Conservation (phyloP, 352 stramenopile genomes). For the Lagenidium sp. region DNA sequence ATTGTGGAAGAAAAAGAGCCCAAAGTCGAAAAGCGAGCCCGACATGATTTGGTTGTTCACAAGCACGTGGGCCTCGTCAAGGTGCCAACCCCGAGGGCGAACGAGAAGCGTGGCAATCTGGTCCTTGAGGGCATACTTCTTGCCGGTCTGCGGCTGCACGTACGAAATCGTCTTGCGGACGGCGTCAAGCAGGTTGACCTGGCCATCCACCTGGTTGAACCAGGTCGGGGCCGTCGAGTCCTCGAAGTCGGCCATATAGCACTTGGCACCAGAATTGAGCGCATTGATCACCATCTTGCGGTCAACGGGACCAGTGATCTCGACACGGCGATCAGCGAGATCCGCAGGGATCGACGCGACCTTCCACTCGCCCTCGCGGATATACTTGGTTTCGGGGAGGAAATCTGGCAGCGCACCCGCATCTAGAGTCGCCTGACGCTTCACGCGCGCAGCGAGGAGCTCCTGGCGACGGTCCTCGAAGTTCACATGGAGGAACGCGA, state of each 20-base stretch:
- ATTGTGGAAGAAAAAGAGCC: constrained; percentile 96
- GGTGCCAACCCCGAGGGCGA: constrained; percentile 90
- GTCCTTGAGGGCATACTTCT: constrained; percentile 71
- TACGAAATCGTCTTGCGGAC: constrained; percentile 87
- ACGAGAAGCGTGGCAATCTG: constrained; percentile 88
- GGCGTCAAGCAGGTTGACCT: constrained; percentile 91
- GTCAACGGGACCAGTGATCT: constrained; percentile 94
- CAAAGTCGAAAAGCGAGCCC: constrained; percentile 94
- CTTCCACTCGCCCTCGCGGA: constrained; percentile 71
- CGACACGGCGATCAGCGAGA: constrained; percentile 88
- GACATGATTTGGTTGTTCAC: constrained; percentile 91
- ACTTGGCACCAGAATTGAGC: constrained; percentile 91
- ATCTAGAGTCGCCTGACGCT: constrained; percentile 78
- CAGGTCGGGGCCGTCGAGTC: constrained; percentile 91
- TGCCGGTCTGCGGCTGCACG: constrained; percentile 51
- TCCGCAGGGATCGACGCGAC: constrained; percentile 77
- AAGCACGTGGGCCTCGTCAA: constrained; percentile 92
- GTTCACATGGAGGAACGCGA: constrained; percentile 84
- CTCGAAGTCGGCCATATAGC: constrained; percentile 97
- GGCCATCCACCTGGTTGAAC: constrained; percentile 90
- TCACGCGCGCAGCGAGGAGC: constrained; percentile 23
- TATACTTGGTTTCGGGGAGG: constrained; percentile 73
- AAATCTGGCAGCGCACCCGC: constrained; percentile 85
- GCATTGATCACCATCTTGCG: constrained; percentile 98
- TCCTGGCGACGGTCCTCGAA: constrained; percentile 60